Conservation (phyloP, 805 yeast species). For the Metschnikowia henanensis region DNA sequence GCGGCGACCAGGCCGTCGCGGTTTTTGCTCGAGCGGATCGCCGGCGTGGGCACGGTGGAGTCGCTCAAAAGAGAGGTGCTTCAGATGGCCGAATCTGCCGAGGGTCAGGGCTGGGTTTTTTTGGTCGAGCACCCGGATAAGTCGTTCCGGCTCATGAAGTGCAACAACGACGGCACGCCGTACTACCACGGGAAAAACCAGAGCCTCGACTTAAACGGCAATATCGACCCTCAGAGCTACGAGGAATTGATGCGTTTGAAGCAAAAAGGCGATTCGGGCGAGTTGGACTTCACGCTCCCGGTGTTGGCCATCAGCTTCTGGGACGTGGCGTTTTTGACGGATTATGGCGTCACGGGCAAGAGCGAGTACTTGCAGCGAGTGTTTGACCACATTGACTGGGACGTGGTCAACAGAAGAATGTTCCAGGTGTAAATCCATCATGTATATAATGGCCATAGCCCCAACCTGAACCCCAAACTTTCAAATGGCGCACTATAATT, state of each 20-base stretch:
- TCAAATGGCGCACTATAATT: no score
- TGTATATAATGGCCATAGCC: conserved; percentile 12
- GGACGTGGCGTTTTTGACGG: conserved; percentile 86
- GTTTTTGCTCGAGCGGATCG: conserved; percentile 37
- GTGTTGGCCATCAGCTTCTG: conserved; percentile 78
- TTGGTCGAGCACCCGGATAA: conserved; percentile 67
- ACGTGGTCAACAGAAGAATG: conserved; percentile 56
- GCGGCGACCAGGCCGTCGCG: conserved; percentile 37
- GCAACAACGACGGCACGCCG: conserved; percentile 79
- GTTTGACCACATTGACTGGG: conserved; percentile 86
- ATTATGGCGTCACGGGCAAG: conserved; percentile 81
- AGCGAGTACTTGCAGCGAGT: conserved; percentile 68
- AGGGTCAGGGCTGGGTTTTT: conserved; percentile 77
- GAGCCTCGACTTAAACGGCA: conserved; percentile 72
- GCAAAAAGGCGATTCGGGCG: conserved; percentile 38
- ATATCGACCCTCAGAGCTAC: conserved; percentile 56
- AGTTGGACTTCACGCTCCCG: conserved; percentile 67
- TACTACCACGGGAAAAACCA: conserved; percentile 70
- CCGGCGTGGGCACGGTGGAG: conserved; percentile 43
- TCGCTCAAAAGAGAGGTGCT: conserved; percentile 51
- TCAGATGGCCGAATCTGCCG: conserved; percentile 49
- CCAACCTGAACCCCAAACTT: no score
- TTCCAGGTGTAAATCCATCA: conserved; percentile 35
- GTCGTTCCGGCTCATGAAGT: conserved; percentile 49
- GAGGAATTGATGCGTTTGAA: conserved; percentile 45